Evolutionary conservation across 1,284 basidiomycete species (phyloP).

Genomic region (Ganoderma lingzhi): DNA sequence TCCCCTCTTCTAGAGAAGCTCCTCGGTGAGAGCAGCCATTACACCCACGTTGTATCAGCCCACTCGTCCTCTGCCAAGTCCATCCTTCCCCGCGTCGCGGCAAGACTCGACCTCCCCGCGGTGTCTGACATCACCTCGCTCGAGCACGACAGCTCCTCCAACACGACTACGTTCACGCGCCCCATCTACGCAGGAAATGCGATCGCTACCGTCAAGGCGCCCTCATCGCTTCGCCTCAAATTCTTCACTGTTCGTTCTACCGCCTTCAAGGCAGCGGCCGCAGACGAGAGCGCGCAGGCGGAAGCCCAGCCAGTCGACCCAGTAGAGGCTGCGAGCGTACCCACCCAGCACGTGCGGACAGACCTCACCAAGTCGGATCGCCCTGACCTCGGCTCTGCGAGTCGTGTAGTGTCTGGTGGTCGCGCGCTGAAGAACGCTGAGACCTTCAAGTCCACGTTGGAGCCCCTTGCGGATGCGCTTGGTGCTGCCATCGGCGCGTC

Average conservation of each 20-base stretch:
- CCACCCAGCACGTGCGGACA: slow-evolving; percentile 85
- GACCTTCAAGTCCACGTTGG: slow-evolving; percentile 88
- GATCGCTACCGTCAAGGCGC: slow-evolving; percentile 90
- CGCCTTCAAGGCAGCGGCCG: slow-evolving; percentile 83
- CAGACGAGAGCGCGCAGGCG: slow-evolving; percentile 59
- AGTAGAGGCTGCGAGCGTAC: slow-evolving; percentile 66
- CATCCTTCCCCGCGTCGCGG: slow-evolving; percentile 89
- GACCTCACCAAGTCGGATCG: slow-evolving; percentile 91
- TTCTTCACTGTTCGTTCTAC: slow-evolving; percentile 97
- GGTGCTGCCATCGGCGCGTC: slow-evolving; percentile 98
- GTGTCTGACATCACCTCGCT: slow-evolving; percentile 92
- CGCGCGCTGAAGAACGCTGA: slow-evolving; percentile 95
- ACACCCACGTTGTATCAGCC: slow-evolving; percentile 91
- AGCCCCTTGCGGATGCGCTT: slow-evolving; percentile 93
- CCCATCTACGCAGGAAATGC: slow-evolving; percentile 99
- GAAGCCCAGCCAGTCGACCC: slow-evolving; percentile 74
- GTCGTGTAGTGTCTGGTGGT: slow-evolving; percentile 94
- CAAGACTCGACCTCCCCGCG: slow-evolving; percentile 84
- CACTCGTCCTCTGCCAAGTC: slow-evolving; percentile 81
- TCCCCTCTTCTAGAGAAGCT: slow-evolving; percentile 53
- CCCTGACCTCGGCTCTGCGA: slow-evolving; percentile 91
- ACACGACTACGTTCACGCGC: slow-evolving; percentile 85
- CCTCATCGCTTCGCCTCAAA: slow-evolving; percentile 80
- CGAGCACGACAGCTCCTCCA: slow-evolving; percentile 77
- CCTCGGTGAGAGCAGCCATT: slow-evolving; percentile 54